Conservation (phyloP, 108 stramenopile genomes). For the Discostella stelligeroides region DNA sequence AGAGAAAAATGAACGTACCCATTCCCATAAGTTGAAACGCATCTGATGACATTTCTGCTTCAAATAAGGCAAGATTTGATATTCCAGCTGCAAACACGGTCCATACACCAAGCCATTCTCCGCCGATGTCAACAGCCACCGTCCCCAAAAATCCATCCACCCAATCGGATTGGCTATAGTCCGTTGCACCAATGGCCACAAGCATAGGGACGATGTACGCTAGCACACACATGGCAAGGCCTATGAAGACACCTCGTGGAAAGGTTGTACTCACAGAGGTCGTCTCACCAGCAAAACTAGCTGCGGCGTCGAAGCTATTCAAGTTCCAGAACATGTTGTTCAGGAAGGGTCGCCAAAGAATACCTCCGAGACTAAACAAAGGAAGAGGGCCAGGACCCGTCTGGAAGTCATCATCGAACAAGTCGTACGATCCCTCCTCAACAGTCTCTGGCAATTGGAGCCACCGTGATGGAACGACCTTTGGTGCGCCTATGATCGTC, state of each 20-base stretch:
- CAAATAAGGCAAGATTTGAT: constrained; percentile 88
- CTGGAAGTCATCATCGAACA: constrained; percentile 55
- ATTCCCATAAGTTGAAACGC: constrained; percentile 93
- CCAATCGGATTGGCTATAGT: constrained; percentile 70
- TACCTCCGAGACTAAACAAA: constrained; percentile 59
- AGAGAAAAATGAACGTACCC: constrained; percentile 47
- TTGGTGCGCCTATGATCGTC: constrained; percentile 64
- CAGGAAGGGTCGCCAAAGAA: constrained; percentile 88
- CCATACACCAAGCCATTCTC: constrained; percentile 93
- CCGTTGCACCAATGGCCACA: constrained; percentile 73
- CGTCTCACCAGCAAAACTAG: constrained; percentile 87
- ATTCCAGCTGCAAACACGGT: constrained; percentile 90
- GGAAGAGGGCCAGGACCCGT: constrained; percentile 48
- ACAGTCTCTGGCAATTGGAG: constrained; percentile 62
- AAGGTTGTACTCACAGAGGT: constrained; percentile 72
- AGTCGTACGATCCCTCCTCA: constrained; percentile 15
- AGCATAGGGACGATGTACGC: constrained; percentile 84
- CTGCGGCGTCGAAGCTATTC: constrained; percentile 90
- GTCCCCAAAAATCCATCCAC: constrained; percentile 85
- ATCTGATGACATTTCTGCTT: constrained; percentile 94
- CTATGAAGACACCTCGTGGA: constrained; percentile 78
- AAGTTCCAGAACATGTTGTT: constrained; percentile 98
- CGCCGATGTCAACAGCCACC: constrained; percentile 79
- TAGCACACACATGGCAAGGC: constrained; percentile 64
- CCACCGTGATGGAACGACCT: constrained; percentile 84